Conservation (phyloP, 192 early-diverging fungal species). For the Martensiomyces pterosporus region DNA sequence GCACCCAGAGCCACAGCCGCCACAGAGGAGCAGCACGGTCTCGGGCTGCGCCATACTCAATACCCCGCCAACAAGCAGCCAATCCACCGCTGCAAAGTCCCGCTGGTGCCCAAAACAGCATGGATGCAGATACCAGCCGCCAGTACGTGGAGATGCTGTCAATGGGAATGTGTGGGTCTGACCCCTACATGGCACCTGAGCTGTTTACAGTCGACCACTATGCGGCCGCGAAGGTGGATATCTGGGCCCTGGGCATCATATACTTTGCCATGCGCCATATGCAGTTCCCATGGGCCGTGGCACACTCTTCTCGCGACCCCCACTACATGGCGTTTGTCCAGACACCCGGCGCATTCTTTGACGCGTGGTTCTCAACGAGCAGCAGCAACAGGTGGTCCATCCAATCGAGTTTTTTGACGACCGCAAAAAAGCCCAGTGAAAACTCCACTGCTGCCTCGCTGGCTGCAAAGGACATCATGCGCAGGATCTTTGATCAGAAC, state of each 20-base stretch:
- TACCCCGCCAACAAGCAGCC: conserved; percentile 2
- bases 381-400: neutral
- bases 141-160: conserved; percentile 37
- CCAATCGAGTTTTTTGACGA: conserved; percentile 2
- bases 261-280: conserved; percentile 64
- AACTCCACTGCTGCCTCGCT: too few relatives aligned
- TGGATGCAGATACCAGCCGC: neutral
- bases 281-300: conserved; percentile 63
- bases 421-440: neutral
- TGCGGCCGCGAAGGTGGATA: conserved; percentile 72
- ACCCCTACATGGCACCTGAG: conserved; percentile 96
- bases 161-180: conserved; percentile 77
- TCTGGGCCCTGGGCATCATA: conserved; percentile 88
- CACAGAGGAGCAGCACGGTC: conserved; percentile 1
- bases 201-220: conserved; percentile 56
- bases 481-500: conserved; percentile 23
- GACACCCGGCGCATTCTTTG: conserved; percentile 15
- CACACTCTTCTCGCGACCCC: conserved; percentile 35
- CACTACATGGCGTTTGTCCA: conserved; percentile 15
- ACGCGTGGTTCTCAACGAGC: conserved; percentile 23
- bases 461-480: conserved; percentile 1
- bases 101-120: neutral
- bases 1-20: conserved; percentile 3
- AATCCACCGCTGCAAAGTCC: too few relatives aligned
- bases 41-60: conserved; percentile 21